Base-by-base conservation (phyloP, 345 rosid genomes). In the Salix purpurea region DNA sequence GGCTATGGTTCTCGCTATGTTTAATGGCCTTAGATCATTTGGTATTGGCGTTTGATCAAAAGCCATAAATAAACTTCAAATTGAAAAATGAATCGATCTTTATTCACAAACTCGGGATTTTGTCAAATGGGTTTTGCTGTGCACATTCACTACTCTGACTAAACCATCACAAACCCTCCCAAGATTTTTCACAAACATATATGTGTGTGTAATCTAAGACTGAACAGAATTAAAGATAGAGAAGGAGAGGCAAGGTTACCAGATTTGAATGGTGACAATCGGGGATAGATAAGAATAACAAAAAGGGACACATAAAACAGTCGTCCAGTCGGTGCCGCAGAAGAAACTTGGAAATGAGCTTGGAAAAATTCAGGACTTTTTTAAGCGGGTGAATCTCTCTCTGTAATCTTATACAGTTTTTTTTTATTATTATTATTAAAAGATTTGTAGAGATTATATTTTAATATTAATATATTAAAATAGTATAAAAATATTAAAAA, bases 31-130 rank as follows among this genome's bases (percentile, higher is more conserved):
- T 24, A 79, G 86, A 74, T 90, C 93, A 39, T 80, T 80, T 4
- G 89, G 86, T 2, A 79, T 56, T 6, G 84, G 82, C 76, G 77
- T 87, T 34, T 86, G 91, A 85, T 91, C 96, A 84, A 85, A 87
- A 62, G 90, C 96, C 93, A 91, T 90, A 46, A 28, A 61, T 71
- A 62, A 66, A 65, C 15, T 66, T 67, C 23, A 7, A 77, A 67
- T 54, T 32, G 30, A n/a, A 3, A 61, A 64, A 58, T 16, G 48
- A 76, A 78, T 37, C 67, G 24, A 10, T 28, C 61, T 36, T 68
- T 30, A 78, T 36, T n/a, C 62, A 79, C 19, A 80, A 79, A 77
- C 14, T 68, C 74, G 72, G 73, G 82, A 77, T 71, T 82, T 81
- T 73, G 50, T 3, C 42, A 1, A 44, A 50, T 77, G 84, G 70